Evolutionary conservation across 2,329 filamentous ascomycete genomes (phyloP), one percentile per base, ranked within the genome.

Genomic region (Penicillium rolfsii): DNA sequence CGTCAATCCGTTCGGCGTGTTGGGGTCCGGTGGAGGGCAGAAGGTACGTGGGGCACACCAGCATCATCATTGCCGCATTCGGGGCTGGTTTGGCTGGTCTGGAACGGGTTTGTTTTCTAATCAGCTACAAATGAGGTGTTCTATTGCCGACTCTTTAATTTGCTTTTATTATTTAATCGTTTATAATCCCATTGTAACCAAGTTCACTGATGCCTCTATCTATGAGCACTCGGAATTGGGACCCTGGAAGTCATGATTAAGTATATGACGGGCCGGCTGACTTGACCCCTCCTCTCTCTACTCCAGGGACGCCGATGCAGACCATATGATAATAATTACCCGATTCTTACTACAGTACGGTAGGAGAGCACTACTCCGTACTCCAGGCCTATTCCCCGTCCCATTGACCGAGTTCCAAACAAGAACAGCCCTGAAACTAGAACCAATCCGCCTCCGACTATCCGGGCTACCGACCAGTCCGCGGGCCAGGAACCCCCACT

Each of bases 1-100:
- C 62, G 64, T 70, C 64, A 66, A 64, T 41, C 53, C 19, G 19
- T 24, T 59, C 69, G 70, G 70, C 65, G 58, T 65, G 64, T 64
- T 71, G 70, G 60, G 70, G 69, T 72, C 69, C 70, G 68, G 59
- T 60, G 62, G 68, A 70, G 67, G 30, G 30, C 30, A 33, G 30
- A 5, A 33, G 30, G 70, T 68, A 67, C 68, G 69, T 70, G 69
- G 67, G 69, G 70, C 69, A 38, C 33, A 60, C 30, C 30, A 66
- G 57, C 67, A 70, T 67, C 64, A 70, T 71, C 61, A 71, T 68
- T 69, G 63, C 64, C 64, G 63, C 67, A 69, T 66, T 63, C 61
- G 53, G 60, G 26, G 40, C 50, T 52, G 56, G 62, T 58, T 57
- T 64, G 57, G 63, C 50, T 52, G 56, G 62, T 58, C 59, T 64